These are phyloP conservation scores for Niveomyces coronatus DNA, from an alignment of 2,329 filamentous ascomycete species.

Conservation along the genomic window DNA sequence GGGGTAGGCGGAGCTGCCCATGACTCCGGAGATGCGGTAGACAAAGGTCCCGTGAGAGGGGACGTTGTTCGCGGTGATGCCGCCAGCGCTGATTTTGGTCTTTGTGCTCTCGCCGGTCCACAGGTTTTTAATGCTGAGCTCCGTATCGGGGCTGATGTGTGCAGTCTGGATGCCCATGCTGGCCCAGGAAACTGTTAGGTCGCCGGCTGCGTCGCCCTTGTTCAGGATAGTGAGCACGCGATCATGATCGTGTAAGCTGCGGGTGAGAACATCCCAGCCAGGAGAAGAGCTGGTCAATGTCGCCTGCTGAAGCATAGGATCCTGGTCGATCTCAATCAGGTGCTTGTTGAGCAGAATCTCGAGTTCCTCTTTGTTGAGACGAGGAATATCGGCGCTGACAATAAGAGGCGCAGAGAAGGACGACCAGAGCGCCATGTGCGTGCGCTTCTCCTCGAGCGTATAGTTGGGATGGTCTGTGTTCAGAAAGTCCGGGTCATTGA, in stretches of 20 bases:
- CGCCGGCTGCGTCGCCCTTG: constrained; percentile 21
- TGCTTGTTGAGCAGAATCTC: constrained; percentile 28
- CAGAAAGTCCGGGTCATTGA: constrained; percentile 29
- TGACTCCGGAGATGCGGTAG: constrained; percentile 27
- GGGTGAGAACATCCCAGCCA: constrained; percentile 34
- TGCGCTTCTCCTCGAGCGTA: constrained; percentile 23
- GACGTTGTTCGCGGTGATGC: constrained; percentile 19
- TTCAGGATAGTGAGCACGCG: constrained; percentile 37
- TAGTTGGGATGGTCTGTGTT: constrained; percentile 25
- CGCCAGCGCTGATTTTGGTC: constrained; percentile 15
- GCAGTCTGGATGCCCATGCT: constrained; percentile 25
- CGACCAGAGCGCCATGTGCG: constrained; percentile 27
- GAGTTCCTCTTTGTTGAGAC: constrained; percentile 22
- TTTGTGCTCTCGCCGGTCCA: constrained; percentile 27
- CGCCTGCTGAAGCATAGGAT: constrained; percentile 31
- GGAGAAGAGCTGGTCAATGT: constrained; percentile 35
- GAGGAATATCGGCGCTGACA: constrained; percentile 29
- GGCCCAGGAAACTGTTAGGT: constrained; percentile 22
- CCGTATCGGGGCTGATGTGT: constrained; percentile 17
- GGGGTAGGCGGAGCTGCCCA: constrained; percentile 14
- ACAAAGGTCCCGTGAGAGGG: constrained; percentile 30
- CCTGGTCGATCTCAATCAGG: constrained; percentile 33
- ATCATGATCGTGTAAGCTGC: constrained; percentile 35
- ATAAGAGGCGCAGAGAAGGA: constrained; percentile 26
- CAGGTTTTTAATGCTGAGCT: constrained; percentile 27